Evolutionary conservation across 2,329 filamentous ascomycete genomes (phyloP).

Genomic region (Pseudophaeomoniella oleicola): DNA sequence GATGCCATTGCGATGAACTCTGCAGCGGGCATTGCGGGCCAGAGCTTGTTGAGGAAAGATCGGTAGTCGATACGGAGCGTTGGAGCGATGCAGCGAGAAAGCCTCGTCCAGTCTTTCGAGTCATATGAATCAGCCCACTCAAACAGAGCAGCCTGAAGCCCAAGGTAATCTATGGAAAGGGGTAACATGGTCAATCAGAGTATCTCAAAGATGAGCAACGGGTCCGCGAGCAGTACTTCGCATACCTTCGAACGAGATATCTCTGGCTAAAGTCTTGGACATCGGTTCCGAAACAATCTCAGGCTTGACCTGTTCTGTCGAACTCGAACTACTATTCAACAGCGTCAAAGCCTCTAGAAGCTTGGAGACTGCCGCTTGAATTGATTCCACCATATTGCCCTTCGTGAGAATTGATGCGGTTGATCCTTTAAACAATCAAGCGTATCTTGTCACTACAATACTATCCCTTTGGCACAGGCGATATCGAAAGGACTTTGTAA

Average conservation of each 20-base stretch:
- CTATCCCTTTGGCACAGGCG: too few species aligned
- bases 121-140: constrained; percentile 55
- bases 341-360: not conserved
- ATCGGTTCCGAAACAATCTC: not conserved
- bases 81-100: constrained; percentile 48
- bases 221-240: too few species aligned
- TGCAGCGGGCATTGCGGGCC: constrained; percentile 40
- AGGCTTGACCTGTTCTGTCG: not conserved
- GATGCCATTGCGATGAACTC: constrained; percentile 43
- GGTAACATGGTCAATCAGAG: too few species aligned
- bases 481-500: too few species aligned
- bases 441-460: too few species aligned
- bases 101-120: constrained; percentile 49
- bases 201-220: too few species aligned
- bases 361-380: not conserved
- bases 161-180: constrained; percentile 30
- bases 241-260: not conserved
- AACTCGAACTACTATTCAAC: not conserved
- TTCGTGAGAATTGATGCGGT: too few species aligned
- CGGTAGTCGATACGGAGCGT: constrained; percentile 54
- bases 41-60: constrained; percentile 39
- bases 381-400: not conserved
- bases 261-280: not conserved
- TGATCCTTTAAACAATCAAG: too few species aligned
- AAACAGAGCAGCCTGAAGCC: constrained; percentile 35